Conservation (phyloP, 208 protist species). For the Wallacemonas sp. region DNA sequence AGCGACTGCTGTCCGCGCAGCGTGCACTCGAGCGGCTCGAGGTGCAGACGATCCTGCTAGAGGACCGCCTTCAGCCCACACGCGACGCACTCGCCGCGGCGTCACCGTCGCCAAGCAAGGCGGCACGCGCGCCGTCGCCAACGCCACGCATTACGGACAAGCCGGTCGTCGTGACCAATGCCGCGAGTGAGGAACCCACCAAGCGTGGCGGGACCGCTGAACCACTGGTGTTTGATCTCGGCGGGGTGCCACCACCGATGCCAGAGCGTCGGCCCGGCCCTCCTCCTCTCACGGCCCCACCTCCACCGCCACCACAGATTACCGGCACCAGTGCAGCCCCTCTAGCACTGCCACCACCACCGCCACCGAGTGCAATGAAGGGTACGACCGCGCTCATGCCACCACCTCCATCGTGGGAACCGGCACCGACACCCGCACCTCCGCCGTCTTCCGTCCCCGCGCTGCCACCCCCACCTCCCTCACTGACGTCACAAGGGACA, state of each 20-base stretch:
- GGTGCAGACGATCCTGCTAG: conserved; percentile 61
- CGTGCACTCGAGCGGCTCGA: conserved; percentile 63
- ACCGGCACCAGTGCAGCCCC: not conserved
- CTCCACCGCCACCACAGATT: conserved; percentile 1
- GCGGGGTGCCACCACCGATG: conserved; percentile 14
- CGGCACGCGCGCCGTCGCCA: too few species aligned
- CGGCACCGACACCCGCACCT: not conserved
- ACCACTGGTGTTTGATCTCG: not conserved
- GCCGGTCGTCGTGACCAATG: too few species aligned
- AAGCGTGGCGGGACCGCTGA: too few species aligned
- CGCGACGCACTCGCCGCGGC: conserved; percentile 15
- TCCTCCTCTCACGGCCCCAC: not conserved
- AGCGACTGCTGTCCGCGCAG: conserved; percentile 46
- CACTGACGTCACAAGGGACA: not conserved
- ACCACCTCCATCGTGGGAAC: not conserved
- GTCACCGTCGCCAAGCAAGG: conserved; percentile 11
- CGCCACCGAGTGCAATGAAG: conserved; percentile 4
- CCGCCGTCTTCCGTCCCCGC: not conserved
- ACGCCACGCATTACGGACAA: too few species aligned
- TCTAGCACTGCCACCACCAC: conserved; percentile 8
- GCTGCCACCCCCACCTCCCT: conserved; percentile 2
- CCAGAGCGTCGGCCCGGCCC: not conserved
- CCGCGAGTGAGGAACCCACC: too few species aligned
- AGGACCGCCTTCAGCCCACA: conserved; percentile 52
- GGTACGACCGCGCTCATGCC: not conserved